phyloP scores from a whole-genome alignment of 2,329 filamentous ascomycete species.

The Sporothrix globosa region DNA sequence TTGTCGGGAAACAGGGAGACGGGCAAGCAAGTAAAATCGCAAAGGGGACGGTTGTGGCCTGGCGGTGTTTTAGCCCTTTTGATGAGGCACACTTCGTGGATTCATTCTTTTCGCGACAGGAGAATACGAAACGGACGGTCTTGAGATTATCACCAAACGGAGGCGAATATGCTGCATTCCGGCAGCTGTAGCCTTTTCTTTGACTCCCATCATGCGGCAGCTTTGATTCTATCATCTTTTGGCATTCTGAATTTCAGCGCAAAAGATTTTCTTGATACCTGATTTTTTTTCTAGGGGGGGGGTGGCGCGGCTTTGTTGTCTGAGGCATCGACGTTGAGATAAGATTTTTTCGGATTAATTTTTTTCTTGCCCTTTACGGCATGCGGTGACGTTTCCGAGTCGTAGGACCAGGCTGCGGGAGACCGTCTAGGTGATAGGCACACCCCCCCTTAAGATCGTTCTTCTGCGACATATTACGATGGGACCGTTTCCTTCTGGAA shows the following conservation, averaged over 20 bases:
- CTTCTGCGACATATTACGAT: background rate
- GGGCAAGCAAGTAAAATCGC: slow-evolving; percentile 6
- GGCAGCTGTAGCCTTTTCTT: slow-evolving; percentile 4
- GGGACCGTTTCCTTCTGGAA: slow-evolving; percentile 3
- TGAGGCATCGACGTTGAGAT: slow-evolving; percentile 34
- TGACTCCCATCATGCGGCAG: slow-evolving; percentile 4
- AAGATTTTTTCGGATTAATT: slow-evolving; percentile 33
- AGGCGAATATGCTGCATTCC: background rate
- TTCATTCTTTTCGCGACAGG: background rate
- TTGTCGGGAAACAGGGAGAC: slow-evolving; percentile 29
- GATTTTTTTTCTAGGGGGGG: background rate
- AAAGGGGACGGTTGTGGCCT: slow-evolving; percentile 10
- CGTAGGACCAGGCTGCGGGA: background rate
- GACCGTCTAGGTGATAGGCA: slow-evolving; percentile 17
- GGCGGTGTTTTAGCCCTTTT: slow-evolving; percentile 25
- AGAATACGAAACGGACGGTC: background rate
- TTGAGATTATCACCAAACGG: slow-evolving; percentile 8
- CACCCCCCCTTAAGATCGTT: background rate
- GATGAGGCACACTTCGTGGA: slow-evolving; percentile 21
- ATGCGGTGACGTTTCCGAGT: slow-evolving; percentile 24
- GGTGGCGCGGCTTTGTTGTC: slow-evolving; percentile 21
- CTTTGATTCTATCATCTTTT: background rate
- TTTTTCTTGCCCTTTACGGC: slow-evolving; percentile 5
- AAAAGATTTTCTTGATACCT: slow-evolving; percentile 21
- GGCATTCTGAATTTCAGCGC: slow-evolving; percentile 6